phyloP scores from a whole-genome alignment of 2,329 filamentous ascomycete species.

The Curvularia hawaiiensis region DNA sequence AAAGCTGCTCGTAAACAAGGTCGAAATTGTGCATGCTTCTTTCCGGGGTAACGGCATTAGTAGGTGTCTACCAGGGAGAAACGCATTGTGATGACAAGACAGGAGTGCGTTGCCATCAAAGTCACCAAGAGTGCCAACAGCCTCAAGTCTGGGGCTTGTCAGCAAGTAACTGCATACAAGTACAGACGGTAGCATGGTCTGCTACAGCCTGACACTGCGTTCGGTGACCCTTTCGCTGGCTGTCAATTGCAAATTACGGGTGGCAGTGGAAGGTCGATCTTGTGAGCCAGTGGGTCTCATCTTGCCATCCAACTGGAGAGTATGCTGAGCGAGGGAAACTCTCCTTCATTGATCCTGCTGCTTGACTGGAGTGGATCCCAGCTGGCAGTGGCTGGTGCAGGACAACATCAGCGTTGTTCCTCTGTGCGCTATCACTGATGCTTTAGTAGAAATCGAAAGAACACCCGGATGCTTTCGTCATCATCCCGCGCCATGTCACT shows the following conservation, averaged over 20 bases:
- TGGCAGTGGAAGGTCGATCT: conserved; percentile 25
- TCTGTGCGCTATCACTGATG: not conserved
- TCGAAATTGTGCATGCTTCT: not conserved
- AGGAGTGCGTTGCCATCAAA: conserved; percentile 36
- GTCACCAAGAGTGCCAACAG: conserved; percentile 30
- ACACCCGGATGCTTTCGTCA: not conserved
- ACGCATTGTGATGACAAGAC: conserved; percentile 26
- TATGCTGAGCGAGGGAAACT: conserved; percentile 24
- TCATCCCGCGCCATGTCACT: not conserved
- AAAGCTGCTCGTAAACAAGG: conserved; percentile 17
- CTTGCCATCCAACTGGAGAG: conserved; percentile 27
- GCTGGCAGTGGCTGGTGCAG: not conserved
- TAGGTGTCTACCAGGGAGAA: conserved; percentile 23
- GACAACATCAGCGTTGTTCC: not conserved
- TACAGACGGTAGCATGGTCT: conserved; percentile 20
- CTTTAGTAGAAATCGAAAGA: not conserved
- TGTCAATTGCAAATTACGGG: conserved; percentile 28
- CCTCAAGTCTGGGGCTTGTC: conserved; percentile 20
- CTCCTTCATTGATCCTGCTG: conserved; percentile 23
- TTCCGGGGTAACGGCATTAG: conserved; percentile 13
- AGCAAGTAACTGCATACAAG: no score
- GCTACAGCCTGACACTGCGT: conserved; percentile 34
- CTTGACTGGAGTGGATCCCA: not conserved
- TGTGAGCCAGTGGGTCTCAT: conserved; percentile 31
- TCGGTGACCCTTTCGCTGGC: conserved; percentile 37